Conservation (phyloP, 768 basidiomycete genomes). For the Pisolithus orientalis region DNA sequence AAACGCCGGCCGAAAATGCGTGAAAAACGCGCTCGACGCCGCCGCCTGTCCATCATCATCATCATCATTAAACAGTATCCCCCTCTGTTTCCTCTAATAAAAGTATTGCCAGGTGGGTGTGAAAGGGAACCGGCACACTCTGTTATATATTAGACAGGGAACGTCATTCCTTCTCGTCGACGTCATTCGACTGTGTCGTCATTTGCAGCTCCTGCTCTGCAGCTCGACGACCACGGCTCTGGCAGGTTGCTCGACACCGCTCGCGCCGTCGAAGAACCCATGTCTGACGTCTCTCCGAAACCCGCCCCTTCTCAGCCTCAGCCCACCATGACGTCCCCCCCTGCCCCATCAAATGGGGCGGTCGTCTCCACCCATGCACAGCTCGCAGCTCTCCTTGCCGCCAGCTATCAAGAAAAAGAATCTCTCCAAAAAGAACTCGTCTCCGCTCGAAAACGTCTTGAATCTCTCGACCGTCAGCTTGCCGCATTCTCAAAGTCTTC, state of each 20-base stretch:
- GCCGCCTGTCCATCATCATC: neutral
- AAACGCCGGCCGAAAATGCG: slow-evolving; percentile 20
- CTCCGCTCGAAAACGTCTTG: slow-evolving; percentile 36
- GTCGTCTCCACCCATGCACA: slow-evolving; percentile 32
- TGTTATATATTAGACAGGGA: neutral
- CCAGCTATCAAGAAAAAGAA: slow-evolving; percentile 49
- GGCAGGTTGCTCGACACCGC: neutral
- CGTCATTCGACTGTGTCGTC: slow-evolving; percentile 1
- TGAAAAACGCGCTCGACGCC: slow-evolving; percentile 11
- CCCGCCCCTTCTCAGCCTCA: slow-evolving; percentile 4
- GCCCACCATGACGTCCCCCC: neutral
- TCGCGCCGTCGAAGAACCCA: neutral
- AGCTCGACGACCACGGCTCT: no score
- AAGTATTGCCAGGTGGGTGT: neutral
- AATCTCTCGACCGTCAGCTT: slow-evolving; percentile 46
- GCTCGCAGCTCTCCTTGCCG: slow-evolving; percentile 52
- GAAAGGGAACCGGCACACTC: no score
- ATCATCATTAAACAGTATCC: no score
- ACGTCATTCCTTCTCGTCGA: slow-evolving; percentile 5
- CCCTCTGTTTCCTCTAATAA: no score
- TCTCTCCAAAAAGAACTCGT: slow-evolving; percentile 44
- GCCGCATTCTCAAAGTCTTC: slow-evolving; percentile 12
- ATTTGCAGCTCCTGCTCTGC: no score
- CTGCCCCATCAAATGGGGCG: slow-evolving; percentile 13
- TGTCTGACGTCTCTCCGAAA: slow-evolving; percentile 8